Evolutionary conservation across 1,284 basidiomycete species (phyloP).

Genomic region (Ganoderma boninense): DNA sequence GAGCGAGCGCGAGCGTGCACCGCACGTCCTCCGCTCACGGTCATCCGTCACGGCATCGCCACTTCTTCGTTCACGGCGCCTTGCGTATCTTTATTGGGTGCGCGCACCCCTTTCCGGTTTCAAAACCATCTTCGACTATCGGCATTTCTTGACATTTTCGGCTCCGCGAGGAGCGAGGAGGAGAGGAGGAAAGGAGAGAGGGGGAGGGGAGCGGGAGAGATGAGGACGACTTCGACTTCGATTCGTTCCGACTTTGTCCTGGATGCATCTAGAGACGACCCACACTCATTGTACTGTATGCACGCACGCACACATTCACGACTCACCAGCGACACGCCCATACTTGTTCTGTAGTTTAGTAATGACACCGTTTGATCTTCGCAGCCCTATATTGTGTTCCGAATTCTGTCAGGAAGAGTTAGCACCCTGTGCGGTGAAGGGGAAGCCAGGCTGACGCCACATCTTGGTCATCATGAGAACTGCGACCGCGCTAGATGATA

Average conservation of each 20-base stretch:
- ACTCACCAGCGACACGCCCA: constrained; percentile 12
- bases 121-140: background rate
- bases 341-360: background rate
- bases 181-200: too few species aligned
- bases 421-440: background rate
- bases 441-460: background rate
- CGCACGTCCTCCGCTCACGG: background rate
- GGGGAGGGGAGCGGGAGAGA: background rate
- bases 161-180: background rate
- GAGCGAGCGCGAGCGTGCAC: constrained; percentile 5
- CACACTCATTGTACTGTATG: constrained; percentile 22
- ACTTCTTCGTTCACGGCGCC: constrained; percentile 25
- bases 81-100: constrained; percentile 23
- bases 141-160: background rate
- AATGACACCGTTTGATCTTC: constrained; percentile 2
- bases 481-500: background rate
- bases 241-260: constrained; percentile 23
- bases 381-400: background rate
- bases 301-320: constrained; percentile 5
- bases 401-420: background rate
- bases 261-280: constrained; percentile 22
- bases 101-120: constrained; percentile 8
- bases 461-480: background rate
- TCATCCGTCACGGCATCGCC: constrained; percentile 21
- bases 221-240: background rate